Evolutionary conservation across 2,329 filamentous ascomycete species (phyloP), one percentile per base, ranked within the genome.

Genomic region (Hypomyces rosellus): DNA sequence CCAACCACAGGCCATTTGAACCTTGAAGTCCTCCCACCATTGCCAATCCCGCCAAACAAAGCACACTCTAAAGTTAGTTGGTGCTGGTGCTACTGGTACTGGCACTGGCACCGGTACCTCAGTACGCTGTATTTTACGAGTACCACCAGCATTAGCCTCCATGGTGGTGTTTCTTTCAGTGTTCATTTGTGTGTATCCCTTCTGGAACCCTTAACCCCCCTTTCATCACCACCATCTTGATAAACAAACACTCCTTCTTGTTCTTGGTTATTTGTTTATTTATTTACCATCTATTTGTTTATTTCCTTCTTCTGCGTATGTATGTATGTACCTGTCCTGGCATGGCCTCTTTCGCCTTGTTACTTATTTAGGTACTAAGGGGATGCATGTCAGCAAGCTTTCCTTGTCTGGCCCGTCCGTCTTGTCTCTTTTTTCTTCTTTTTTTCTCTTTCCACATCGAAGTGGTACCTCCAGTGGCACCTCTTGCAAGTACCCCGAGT

Each of bases 321-420:
- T 20, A 5, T 3, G 20, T 20, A 20, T 5, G 59, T 40, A 16
- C 43, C 14, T 45, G 43, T 33, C 34, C 57, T 46, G 59, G 54
- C 57, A 63, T 64, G 63, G 60, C 56, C 6, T 7, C 25, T 30
- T 50, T 48, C 54, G 52, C 43, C 46, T 47, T 52, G 52, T 49
- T 49, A 48, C 47, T 25, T 47, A 48, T 55, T 36, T 59, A 43
- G 46, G 33, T 38, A 45, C 50, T 48, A 51, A 30, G 25, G 50
- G 50, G 45, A 51, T 53, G 48, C 47, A 55, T 55, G 52, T 54
- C 46, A 51, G 50, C 50, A 48, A 51, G 45, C 50, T 45, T 51
- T 48, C 50, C 50, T 51, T 51, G 50, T 46, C 50, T 40, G 45
- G 47, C 48, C 45, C 2, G 42, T 48, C 30, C 50, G 25, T 30